Evolutionary conservation across 78 protist species (phyloP).

Genomic region (Parvularia atlantis): DNA sequence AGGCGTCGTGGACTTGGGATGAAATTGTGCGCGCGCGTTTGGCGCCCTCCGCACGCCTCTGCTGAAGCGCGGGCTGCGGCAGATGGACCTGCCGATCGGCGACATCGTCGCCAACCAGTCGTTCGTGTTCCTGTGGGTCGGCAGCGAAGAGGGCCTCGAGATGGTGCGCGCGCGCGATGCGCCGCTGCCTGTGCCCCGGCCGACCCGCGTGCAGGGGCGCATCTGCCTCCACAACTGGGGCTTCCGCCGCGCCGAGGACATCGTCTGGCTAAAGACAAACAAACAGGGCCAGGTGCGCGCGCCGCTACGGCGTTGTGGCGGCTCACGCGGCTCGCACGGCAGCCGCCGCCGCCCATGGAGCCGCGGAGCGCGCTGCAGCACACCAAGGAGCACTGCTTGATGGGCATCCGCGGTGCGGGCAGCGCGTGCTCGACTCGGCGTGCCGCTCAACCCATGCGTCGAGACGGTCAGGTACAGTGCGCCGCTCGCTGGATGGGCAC

Average conservation of each 20-base stretch:
- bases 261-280: slow-evolving; percentile 34
- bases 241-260: slow-evolving; percentile 18
- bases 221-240: slow-evolving; percentile 21
- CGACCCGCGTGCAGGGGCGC: too few relatives aligned
- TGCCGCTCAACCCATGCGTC: background rate
- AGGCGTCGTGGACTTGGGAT: background rate
- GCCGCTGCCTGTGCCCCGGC: too few relatives aligned
- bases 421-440: background rate
- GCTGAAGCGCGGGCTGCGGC: background rate
- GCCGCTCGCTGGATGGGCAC: slow-evolving; percentile 17
- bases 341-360: background rate
- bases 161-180: too few relatives aligned
- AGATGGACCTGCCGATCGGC: slow-evolving; percentile 8
- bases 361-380: background rate
- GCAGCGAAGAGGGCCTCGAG: background rate
- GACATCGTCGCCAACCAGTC: slow-evolving; percentile 7
- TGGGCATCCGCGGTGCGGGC: slow-evolving; percentile 25
- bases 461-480: background rate
- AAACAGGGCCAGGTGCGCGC: background rate
- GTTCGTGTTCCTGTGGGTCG: slow-evolving; percentile 19
- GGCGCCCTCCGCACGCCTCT: background rate
- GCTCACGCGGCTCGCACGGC: background rate
- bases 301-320: background rate
- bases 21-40: background rate
- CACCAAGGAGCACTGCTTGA: slow-evolving; percentile 23